Evolutionary conservation across 805 yeast species (phyloP), one percentile per base, ranked within the genome.

Genomic region (Candida ficus): DNA sequence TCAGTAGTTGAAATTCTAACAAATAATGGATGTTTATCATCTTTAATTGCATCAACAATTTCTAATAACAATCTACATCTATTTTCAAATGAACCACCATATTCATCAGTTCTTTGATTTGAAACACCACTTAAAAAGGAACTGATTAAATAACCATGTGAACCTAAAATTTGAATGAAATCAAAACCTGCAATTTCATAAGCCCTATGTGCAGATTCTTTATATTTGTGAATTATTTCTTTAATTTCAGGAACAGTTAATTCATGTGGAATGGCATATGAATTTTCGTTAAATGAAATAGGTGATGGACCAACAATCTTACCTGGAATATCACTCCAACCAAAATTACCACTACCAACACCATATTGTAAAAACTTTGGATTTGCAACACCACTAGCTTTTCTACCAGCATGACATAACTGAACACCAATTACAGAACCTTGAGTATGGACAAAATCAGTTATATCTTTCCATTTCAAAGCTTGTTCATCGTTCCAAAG

Each of bases 71-170:
- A 64, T 33, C 78, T 60, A 7, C 64, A 63, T 47, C 86, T 68
- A 58, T 78, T 78, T 51, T 77, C 83, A 39, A 78, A 63, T 2
- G 73, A 61, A 6, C 85, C 85, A 34, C 86, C 87, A 48, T 78
- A 81, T 47, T 71, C 65, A 52, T 81, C 88, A 1, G 73, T 71
- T 53, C 88, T 68, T 43, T 63, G 56, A 59, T 82, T 73, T 9
- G 56, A 58, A 32, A 53, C 48, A 1, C 62, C 58, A 26, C 74
- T 67, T 39, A 75, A 49, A 48, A 81, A 78, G 49, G 70, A 66
- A 50, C 67, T 63, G 27, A 73, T 44, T 37, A 80, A 57, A 50
- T 75, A 78, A 3, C 87, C 86, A 55, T 79, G 78, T 12, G 83
- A 83, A 32, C 40, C 43, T 34, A 80, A 86, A 38, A 81, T 63